phyloP scores from a whole-genome alignment of 2,329 filamentous ascomycete genomes.

The Paecilomyces dactylethromorphus region DNA sequence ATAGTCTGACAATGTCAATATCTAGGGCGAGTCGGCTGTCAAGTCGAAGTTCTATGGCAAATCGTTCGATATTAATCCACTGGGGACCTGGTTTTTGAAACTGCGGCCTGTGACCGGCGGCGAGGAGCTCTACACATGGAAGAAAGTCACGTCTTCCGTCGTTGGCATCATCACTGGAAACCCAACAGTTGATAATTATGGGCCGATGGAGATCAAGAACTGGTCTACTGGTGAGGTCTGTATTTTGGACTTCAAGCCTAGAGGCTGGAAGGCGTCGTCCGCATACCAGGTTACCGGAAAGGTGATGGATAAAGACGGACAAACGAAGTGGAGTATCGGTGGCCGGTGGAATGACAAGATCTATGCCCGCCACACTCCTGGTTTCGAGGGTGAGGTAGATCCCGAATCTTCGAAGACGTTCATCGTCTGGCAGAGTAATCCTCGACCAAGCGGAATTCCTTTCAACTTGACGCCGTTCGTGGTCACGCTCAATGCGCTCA shows the following conservation, averaged over 20 bases:
- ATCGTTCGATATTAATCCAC: slow-evolving; percentile 92
- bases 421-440: slow-evolving; percentile 86
- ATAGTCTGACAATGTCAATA: slow-evolving; percentile 10
- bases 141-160: slow-evolving; percentile 97
- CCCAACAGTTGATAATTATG: slow-evolving; percentile 96
- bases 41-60: slow-evolving; percentile 97
- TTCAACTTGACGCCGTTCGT: slow-evolving; percentile 98
- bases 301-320: slow-evolving; percentile 71
- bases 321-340: slow-evolving; percentile 80
- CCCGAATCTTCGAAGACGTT: slow-evolving; percentile 63
- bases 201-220: slow-evolving; percentile 94
- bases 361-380: slow-evolving; percentile 86
- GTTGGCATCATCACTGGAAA: slow-evolving; percentile 97
- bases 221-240: slow-evolving; percentile 93
- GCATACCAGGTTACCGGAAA: slow-evolving; percentile 86
- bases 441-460: slow-evolving; percentile 73
- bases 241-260: slow-evolving; percentile 83
- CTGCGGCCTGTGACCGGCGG: slow-evolving; percentile 69
- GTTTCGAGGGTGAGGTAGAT: slow-evolving; percentile 65
- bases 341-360: slow-evolving; percentile 97
- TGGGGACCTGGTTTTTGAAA: slow-evolving; percentile 94
- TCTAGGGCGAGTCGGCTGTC: slow-evolving; percentile 82
- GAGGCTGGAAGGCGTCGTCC: slow-evolving; percentile 91
- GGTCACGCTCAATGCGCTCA: slow-evolving; percentile 85
- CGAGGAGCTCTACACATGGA: slow-evolving; percentile 93